Percentiles rank a stretch among this genome's conserved stretches.
Evolutionary conservation across 768 basidiomycete genomes (phyloP).

Genomic region (Naganishia onofrii): DNA sequence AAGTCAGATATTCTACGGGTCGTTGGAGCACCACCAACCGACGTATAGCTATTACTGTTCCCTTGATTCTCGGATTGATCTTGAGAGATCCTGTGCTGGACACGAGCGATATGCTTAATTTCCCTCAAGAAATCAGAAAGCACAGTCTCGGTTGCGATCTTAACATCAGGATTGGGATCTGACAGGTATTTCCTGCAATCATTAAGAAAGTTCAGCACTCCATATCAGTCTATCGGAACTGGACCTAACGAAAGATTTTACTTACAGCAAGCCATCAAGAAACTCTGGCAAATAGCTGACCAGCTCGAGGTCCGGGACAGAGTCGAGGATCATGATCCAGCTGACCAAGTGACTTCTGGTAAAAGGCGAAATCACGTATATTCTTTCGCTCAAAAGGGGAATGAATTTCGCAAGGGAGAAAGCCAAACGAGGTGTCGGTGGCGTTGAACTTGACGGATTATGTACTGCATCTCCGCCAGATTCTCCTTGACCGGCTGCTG

Average conservation of each 20-base stretch:
- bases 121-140: conserved; percentile 86
- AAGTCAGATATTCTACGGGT: conserved; percentile 11
- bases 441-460: no score
- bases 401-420: conserved; percentile 95
- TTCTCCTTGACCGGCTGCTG: not conserved
- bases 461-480: not conserved
- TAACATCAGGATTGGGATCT: conserved; percentile 89
- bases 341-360: conserved; percentile 93
- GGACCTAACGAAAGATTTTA: conserved; percentile 4
- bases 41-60: not conserved
- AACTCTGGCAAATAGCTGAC: conserved; percentile 93
- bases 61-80: not conserved
- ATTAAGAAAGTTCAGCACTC: not conserved
- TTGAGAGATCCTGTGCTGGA: conserved; percentile 64
- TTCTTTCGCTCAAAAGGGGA: conserved; percentile 84
- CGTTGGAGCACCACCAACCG: not conserved
- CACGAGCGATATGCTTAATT: conserved; percentile 76
- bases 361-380: conserved; percentile 92
- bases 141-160: conserved; percentile 82
- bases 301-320: conserved; percentile 92
- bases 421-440: conserved; percentile 53
- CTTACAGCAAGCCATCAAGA: conserved; percentile 82
- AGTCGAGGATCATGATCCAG: conserved; percentile 93
- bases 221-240: conserved; percentile 47
- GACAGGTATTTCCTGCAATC: conserved; percentile 79